These are phyloP conservation scores for Botrytis fabae DNA, from an alignment of 2,329 filamentous ascomycete species.

Conservation along the genomic window DNA sequence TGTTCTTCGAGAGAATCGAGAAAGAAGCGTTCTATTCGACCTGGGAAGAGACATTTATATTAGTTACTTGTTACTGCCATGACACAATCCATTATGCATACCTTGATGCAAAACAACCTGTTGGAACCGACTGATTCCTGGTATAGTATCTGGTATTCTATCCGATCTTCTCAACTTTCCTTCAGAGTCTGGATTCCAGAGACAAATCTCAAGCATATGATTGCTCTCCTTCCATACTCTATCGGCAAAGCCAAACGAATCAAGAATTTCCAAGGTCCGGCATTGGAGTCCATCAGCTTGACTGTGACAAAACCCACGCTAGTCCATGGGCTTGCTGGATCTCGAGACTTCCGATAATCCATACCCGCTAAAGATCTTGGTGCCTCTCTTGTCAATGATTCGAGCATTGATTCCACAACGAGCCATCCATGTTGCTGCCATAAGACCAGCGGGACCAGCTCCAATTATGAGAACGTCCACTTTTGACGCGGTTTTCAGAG, in stretches of 20 bases:
- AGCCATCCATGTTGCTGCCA: constrained; percentile 52
- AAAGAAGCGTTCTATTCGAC: constrained; percentile 65
- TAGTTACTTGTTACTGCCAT: background rate
- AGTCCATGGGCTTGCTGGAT: background rate
- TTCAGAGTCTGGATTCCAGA: constrained; percentile 62
- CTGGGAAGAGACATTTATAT: constrained; percentile 16
- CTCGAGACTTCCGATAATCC: no score
- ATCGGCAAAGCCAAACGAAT: constrained; percentile 68
- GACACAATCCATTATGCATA: background rate
- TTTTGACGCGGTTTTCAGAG: background rate
- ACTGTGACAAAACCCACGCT: constrained; percentile 40
- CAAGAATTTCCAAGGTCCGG: constrained; percentile 67
- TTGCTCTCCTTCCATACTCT: constrained; percentile 65
- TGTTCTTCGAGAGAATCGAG: constrained; percentile 59
- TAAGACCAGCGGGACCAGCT: constrained; percentile 51
- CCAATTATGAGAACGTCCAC: constrained; percentile 52
- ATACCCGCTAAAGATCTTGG: constrained; percentile 38
- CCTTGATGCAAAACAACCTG: constrained; percentile 71
- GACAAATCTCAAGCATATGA: constrained; percentile 64
- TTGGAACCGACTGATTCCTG: constrained; percentile 61
- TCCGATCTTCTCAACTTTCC: constrained; percentile 59
- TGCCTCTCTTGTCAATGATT: constrained; percentile 49
- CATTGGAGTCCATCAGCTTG: constrained; percentile 65
- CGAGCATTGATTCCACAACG: constrained; percentile 50
- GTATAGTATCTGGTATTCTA: constrained; percentile 62